Conservation (phyloP, 2,329 filamentous ascomycete genomes). For the Curvularia verruculosa region DNA sequence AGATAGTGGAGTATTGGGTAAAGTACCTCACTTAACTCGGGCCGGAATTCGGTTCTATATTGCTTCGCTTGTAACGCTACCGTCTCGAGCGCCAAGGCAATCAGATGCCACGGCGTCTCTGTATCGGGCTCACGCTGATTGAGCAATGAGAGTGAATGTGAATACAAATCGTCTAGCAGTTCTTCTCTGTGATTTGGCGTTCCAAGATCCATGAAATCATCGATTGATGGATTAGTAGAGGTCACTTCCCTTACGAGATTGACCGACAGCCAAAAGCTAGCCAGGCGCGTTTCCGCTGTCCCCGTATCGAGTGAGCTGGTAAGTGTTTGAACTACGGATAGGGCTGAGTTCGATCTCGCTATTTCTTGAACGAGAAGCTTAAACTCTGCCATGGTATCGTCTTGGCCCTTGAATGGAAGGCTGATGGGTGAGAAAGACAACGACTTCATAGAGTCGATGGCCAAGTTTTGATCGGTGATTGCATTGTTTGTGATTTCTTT, state of each 20-base stretch:
- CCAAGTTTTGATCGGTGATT: slow-evolving; percentile 23
- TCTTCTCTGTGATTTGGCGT: slow-evolving; percentile 36
- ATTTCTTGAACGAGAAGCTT: slow-evolving; percentile 65
- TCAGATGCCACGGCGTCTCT: slow-evolving; percentile 69
- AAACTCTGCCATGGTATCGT: slow-evolving; percentile 66
- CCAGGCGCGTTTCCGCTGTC: slow-evolving; percentile 64
- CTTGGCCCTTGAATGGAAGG: slow-evolving; percentile 66
- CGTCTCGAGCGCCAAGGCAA: slow-evolving; percentile 81
- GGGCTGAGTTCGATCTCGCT: slow-evolving; percentile 50
- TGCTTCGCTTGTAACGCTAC: slow-evolving; percentile 76
- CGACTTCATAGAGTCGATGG: slow-evolving; percentile 25
- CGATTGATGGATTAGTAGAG: slow-evolving; percentile 60
- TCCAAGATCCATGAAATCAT: slow-evolving; percentile 69
- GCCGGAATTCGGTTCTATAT: slow-evolving; percentile 71
- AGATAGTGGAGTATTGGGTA: slow-evolving; percentile 92
- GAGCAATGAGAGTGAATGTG: slow-evolving; percentile 69
- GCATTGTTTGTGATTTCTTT: slow-evolving; percentile 11
- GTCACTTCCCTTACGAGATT: slow-evolving; percentile 69
- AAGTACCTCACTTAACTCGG: slow-evolving; percentile 86
- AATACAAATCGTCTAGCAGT: slow-evolving; percentile 68
- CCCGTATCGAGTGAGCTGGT: slow-evolving; percentile 67
- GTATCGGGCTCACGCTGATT: slow-evolving; percentile 50
- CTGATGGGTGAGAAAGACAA: slow-evolving; percentile 65
- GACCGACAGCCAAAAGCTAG: slow-evolving; percentile 81
- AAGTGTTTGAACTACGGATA: slow-evolving; percentile 67